Conservation (phyloP, 2,329 filamentous ascomycete genomes). For the Paecilomyces fulvus region DNA sequence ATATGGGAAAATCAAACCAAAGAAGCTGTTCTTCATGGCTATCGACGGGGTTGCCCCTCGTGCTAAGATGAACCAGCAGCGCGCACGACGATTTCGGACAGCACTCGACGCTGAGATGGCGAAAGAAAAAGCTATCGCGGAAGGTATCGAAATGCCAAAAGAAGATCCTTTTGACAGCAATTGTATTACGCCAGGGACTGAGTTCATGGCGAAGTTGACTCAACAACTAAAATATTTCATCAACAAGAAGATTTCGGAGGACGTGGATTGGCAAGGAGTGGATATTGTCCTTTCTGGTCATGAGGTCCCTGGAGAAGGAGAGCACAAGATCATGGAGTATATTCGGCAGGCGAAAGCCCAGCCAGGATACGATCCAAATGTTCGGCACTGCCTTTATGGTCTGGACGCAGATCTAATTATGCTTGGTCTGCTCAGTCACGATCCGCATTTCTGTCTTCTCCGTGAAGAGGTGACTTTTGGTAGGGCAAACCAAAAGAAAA, state of each 20-base stretch:
- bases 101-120: slow-evolving; percentile 84
- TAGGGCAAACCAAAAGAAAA: slow-evolving; percentile 74
- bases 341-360: slow-evolving; percentile 96
- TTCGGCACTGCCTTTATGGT: slow-evolving; percentile 94
- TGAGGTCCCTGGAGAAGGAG: slow-evolving; percentile 94
- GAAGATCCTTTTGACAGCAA: slow-evolving; percentile 98
- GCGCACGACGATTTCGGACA: slow-evolving; percentile 87
- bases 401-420: slow-evolving; percentile 97
- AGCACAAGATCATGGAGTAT: slow-evolving; percentile 99
- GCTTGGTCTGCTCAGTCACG: slow-evolving; percentile 92
- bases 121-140: slow-evolving; percentile 80
- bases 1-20: slow-evolving; percentile 97
- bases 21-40: slow-evolving; percentile 98
- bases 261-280: slow-evolving; percentile 93
- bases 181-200: slow-evolving; percentile 92
- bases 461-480: slow-evolving; percentile 98
- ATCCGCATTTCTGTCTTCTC: slow-evolving; percentile 94
- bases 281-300: slow-evolving; percentile 95
- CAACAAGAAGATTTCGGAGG: slow-evolving; percentile 96
- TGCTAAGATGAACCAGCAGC: slow-evolving; percentile 99
- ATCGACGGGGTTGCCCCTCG: slow-evolving; percentile 95
- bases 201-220: slow-evolving; percentile 95
- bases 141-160: slow-evolving; percentile 87
- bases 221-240: slow-evolving; percentile 95
- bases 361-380: slow-evolving; percentile 81